Percentiles rank a stretch among this genome's conserved stretches.
Conservation (phyloP, 768 basidiomycete genomes). For the Kwoniella bestiolae region DNA sequence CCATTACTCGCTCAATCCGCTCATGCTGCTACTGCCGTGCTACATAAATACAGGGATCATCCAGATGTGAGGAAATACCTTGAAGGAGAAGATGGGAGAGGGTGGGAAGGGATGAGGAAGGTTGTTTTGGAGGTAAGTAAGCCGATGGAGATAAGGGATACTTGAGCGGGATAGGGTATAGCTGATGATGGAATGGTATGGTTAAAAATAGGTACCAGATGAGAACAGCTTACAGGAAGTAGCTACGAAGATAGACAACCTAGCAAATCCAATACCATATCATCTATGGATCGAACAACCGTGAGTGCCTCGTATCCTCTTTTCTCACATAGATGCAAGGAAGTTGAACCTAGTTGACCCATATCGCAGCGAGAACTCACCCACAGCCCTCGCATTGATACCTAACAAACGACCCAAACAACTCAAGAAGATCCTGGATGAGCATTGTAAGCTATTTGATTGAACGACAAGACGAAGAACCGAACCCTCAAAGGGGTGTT, state of each 20-base stretch:
- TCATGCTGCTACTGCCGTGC: conserved; percentile 56
- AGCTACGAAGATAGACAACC: conserved; percentile 29
- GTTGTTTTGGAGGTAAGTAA: conserved; percentile 45
- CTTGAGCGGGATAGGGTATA: too few relatives aligned
- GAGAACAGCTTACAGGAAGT: conserved; percentile 28
- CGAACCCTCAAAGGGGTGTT: neutral
- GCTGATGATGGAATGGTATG: too few relatives aligned
- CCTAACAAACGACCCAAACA: conserved; percentile 55
- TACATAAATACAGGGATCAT: conserved; percentile 45
- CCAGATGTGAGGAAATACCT: conserved; percentile 49
- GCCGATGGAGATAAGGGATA: too few relatives aligned
- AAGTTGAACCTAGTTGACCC: neutral
- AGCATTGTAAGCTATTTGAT: conserved; percentile 19
- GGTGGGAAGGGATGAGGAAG: conserved; percentile 52
- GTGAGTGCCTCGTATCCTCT: conserved; percentile 28
- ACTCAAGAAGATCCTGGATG: conserved; percentile 51
- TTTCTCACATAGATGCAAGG: neutral
- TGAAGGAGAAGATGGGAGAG: conserved; percentile 33
- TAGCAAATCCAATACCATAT: conserved; percentile 43
- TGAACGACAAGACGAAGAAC: too few relatives aligned
- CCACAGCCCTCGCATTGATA: conserved; percentile 56
- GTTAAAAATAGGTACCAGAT: conserved; percentile 38
- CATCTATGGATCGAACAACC: conserved; percentile 58
- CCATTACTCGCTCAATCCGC: conserved; percentile 56
- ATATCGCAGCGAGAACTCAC: conserved; percentile 46